Percentiles rank a stretch among this genome's conserved stretches.
Evolutionary conservation across 1,139 yeast genomes (phyloP).

Genomic region (Spencermartinsiella ligniputridi): DNA sequence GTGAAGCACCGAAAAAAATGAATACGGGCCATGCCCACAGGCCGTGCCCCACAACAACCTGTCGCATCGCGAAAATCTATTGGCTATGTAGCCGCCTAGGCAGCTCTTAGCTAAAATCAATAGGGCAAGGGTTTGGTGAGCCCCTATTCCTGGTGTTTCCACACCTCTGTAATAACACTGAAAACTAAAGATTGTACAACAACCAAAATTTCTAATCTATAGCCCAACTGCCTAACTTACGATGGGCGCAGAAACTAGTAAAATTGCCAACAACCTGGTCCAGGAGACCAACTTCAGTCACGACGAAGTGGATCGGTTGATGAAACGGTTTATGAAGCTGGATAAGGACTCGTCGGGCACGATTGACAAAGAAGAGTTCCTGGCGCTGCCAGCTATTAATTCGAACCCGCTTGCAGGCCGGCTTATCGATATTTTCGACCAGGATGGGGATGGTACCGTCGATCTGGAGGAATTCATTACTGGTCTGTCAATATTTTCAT

Average conservation of each 20-base stretch:
- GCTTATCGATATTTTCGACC: conserved; percentile 90
- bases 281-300: conserved; percentile 67
- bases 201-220: too few species aligned
- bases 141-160: too few species aligned
- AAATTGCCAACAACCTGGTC: conserved; percentile 59
- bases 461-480: conserved; percentile 94
- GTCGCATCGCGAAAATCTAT: too few species aligned
- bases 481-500: conserved; percentile 86
- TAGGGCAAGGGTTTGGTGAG: too few species aligned
- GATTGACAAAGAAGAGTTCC: conserved; percentile 83
- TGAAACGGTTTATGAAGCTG: conserved; percentile 90
- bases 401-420: conserved; percentile 86
- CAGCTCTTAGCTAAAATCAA: too few species aligned
- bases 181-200: too few species aligned
- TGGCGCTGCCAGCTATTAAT: conserved; percentile 88
- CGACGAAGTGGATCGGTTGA: conserved; percentile 86
- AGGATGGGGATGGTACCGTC: conserved; percentile 87
- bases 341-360: conserved; percentile 93
- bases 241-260: conserved; percentile 71
- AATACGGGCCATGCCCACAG: too few species aligned
- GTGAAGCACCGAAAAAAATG: too few species aligned
- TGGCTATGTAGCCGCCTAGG: too few species aligned
- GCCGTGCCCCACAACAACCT: too few species aligned
- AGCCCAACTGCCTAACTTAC: not conserved
- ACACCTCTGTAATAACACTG: too few species aligned